Evolutionary conservation across 306 rosid species (phyloP).

Genomic region (Rosa persica): DNA sequence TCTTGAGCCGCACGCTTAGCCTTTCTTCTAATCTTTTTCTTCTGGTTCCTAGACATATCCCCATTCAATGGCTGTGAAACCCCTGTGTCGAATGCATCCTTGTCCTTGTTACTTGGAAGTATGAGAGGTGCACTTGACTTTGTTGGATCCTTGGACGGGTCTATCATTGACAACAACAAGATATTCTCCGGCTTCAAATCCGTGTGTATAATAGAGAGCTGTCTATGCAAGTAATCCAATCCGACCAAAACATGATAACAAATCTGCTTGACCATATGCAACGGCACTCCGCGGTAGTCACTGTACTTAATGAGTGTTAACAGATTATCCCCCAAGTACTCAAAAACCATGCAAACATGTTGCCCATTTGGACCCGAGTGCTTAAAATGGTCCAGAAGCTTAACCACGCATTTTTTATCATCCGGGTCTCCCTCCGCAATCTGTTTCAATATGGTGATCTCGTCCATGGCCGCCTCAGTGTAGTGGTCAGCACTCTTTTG

Average conservation of each 20-base stretch:
- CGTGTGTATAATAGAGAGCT: slow-evolving; percentile 91
- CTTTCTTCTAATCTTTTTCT: slow-evolving; percentile 79
- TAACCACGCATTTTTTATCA: slow-evolving; percentile 86
- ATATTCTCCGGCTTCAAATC: slow-evolving; percentile 95
- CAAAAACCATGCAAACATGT: slow-evolving; percentile 96
- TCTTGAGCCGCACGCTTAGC: slow-evolving; percentile 95
- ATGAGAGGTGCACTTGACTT: slow-evolving; percentile 64
- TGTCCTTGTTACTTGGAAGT: slow-evolving; percentile 62
- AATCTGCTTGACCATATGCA: slow-evolving; percentile 80
- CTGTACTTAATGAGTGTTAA: slow-evolving; percentile 82
- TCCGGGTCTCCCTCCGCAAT: slow-evolving; percentile 82
- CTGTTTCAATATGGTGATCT: slow-evolving; percentile 89
- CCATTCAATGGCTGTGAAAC: slow-evolving; percentile 60
- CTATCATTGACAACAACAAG: slow-evolving; percentile 69
- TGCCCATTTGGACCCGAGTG: slow-evolving; percentile 96
- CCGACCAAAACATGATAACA: slow-evolving; percentile 87
- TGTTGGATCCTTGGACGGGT: slow-evolving; percentile 80
- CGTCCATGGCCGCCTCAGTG: slow-evolving; percentile 96
- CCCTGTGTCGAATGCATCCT: slow-evolving; percentile 46
- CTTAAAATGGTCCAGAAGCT: slow-evolving; percentile 94
- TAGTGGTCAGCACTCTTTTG: slow-evolving; percentile 99
- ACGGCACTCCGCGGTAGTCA: slow-evolving; percentile 83
- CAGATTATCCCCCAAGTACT: slow-evolving; percentile 91
- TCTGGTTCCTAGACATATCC: slow-evolving; percentile 70
- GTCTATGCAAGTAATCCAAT: slow-evolving; percentile 90